Evolutionary conservation across 169 alveolate species (phyloP).

Genomic region (Cystoisospora suis): DNA sequence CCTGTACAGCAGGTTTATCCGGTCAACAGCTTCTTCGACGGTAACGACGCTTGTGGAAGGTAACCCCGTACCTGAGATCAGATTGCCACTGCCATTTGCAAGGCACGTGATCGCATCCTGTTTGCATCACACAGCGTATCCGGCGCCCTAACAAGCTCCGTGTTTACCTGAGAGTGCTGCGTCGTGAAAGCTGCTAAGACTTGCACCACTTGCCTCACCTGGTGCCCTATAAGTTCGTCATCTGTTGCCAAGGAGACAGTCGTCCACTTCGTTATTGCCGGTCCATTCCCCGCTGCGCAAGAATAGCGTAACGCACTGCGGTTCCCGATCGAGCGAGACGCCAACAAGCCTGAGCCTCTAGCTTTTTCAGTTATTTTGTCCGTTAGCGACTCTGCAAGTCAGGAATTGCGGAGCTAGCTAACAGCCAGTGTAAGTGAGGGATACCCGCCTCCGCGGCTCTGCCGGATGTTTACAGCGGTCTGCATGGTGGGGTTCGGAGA

Average conservation of each 20-base stretch:
- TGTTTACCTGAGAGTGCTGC: neutral
- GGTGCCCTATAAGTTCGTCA: neutral
- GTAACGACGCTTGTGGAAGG: too few species aligned
- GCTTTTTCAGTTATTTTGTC: too few species aligned
- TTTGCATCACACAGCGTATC: neutral
- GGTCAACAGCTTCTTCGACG: too few species aligned
- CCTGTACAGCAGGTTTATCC: too few species aligned
- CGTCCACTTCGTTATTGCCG: neutral
- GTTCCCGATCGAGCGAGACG: too few species aligned
- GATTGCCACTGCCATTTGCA: neutral
- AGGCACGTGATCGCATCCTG: slow-evolving; percentile 12
- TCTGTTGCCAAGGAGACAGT: neutral
- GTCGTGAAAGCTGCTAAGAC: neutral
- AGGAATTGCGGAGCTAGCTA: neutral
- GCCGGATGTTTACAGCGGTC: neutral
- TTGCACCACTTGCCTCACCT: neutral
- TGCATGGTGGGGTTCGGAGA: neutral
- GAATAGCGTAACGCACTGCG: neutral
- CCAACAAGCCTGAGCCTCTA: too few species aligned
- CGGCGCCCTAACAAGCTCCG: neutral
- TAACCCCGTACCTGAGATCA: neutral
- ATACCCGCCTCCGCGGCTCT: neutral
- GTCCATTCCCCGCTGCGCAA: slow-evolving; percentile 8
- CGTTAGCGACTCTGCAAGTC: neutral
- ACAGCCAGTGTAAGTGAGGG: neutral